Evolutionary conservation across 192 early-diverging fungal species (phyloP), one percentile per base, ranked within the genome.

Genomic region (Podila verticillata): DNA sequence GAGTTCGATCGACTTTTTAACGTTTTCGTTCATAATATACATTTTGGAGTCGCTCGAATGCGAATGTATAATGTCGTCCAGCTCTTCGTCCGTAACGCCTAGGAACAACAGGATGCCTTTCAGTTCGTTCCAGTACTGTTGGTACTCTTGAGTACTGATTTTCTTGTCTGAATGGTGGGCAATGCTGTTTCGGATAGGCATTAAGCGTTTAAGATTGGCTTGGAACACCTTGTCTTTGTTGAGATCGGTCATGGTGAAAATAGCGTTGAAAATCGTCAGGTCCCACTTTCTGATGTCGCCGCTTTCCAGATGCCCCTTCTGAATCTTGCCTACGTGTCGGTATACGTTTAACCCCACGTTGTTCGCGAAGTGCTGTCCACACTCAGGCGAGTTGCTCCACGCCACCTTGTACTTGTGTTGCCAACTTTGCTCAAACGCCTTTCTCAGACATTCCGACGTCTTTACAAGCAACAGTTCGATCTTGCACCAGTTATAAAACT

Each of bases 231-330:
- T 70, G 68, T 70, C 68, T 62, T 15, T 70, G 68, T 70, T 70
- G 68, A 70, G 68, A 62, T 62, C 68, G 68, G 68, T 70, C 68
- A 70, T 70, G 60, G 68, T 70, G 68, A 70, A 70, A 70, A 70
- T 70, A 24, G 48, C 68, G 68, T 70, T 62, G 48, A 70, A 56
- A 70, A 70, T 70, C 60, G 68, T 54, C 47, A 70, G 68, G 60
- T 70, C 68, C 68, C 68, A 70, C 62, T 70, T 70, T 70, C 68
- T 62, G 68, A 51, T 70, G 68, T 70, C 60, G 60, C 68, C 68
- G 60, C 48, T 47, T 70, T 70, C 68, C 59, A 70, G 59, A 70
- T 70, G 62, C 58, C 54, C 68, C 59, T 62, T 70, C 68, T 70
- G 68, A 62, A 70, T 70, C 68, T 70, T 70, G 58, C 59, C 22